Evolutionary conservation across 768 basidiomycete species (phyloP).

Genomic region (Cubamyces lactineus): DNA sequence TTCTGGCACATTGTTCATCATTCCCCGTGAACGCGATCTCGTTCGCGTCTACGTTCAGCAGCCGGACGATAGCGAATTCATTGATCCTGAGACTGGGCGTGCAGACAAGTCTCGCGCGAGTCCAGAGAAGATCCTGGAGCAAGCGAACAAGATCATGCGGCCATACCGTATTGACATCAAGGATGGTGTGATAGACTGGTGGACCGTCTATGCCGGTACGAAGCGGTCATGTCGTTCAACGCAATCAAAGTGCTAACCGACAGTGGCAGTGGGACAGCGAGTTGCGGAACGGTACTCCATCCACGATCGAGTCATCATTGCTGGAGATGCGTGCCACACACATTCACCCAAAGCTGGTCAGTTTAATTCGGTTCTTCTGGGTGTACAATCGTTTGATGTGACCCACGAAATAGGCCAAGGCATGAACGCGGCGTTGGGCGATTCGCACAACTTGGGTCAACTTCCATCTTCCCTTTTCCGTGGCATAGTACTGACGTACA

Average conservation of each 20-base stretch:
- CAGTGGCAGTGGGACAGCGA: conserved; percentile 51
- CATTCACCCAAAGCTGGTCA: conserved; percentile 47
- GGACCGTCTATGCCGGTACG: conserved; percentile 54
- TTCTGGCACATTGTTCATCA: conserved; percentile 52
- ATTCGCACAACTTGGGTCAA: conserved; percentile 52
- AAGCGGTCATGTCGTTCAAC: neutral
- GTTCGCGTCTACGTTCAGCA: conserved; percentile 58
- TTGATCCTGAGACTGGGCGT: conserved; percentile 42
- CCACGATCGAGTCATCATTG: conserved; percentile 54
- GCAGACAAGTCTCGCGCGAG: conserved; percentile 44
- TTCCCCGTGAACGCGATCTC: conserved; percentile 53
- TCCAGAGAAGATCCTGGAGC: conserved; percentile 45
- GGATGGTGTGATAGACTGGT: conserved; percentile 46
- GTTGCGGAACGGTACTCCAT: conserved; percentile 52
- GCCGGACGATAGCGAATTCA: conserved; percentile 40
- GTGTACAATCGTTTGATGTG: conserved; percentile 24
- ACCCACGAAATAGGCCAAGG: conserved; percentile 47
- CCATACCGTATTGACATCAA: conserved; percentile 43
- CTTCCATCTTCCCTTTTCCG: neutral
- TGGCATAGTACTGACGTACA: neutral
- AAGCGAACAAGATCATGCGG: conserved; percentile 43
- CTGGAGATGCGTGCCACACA: conserved; percentile 56
- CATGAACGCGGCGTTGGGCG: conserved; percentile 58
- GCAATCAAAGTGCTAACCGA: neutral
- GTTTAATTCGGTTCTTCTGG: neutral